These are phyloP conservation scores for Dorcoceras hygrometricum DNA, from an alignment of 257 asterid species.

Conservation along the genomic window DNA sequence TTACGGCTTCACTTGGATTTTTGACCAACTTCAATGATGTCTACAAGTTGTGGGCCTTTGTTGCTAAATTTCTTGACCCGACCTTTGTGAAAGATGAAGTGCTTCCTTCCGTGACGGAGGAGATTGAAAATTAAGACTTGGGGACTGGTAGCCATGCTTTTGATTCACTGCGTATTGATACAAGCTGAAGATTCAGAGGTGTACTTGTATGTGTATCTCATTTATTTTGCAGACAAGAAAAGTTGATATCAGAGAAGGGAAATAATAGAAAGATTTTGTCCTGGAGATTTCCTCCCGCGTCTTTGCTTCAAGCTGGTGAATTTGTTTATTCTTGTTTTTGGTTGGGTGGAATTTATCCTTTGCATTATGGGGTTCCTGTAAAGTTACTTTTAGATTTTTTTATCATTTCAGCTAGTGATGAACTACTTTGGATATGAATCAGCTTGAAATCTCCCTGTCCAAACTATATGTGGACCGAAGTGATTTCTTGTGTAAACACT, in stretches of 20 bases:
- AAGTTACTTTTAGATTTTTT: slow-evolving; percentile 36
- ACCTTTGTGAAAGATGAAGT: slow-evolving; percentile 62
- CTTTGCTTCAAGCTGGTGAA: slow-evolving; percentile 26
- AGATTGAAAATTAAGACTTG: slow-evolving; percentile 43
- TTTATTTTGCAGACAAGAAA: slow-evolving; percentile 14
- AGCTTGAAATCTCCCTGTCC: background rate
- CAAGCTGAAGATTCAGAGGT: slow-evolving; percentile 27
- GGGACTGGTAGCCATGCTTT: slow-evolving; percentile 18
- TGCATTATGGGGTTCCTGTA: background rate
- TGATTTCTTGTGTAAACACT: background rate
- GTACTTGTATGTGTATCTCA: slow-evolving; percentile 24
- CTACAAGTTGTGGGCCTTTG: slow-evolving; percentile 94
- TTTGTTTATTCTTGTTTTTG: slow-evolving; percentile 62
- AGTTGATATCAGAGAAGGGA: background rate
- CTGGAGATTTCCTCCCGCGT: background rate
- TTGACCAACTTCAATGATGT: slow-evolving; percentile 86
- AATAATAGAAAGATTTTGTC: background rate
- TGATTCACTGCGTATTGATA: slow-evolving; percentile 7
- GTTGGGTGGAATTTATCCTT: slow-evolving; percentile 40
- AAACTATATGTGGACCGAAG: background rate
- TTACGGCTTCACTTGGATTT: slow-evolving; percentile 93
- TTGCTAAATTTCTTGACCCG: slow-evolving; percentile 88
- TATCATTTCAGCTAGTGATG: slow-evolving; percentile 45
- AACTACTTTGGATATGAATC: background rate
- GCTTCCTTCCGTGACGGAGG: slow-evolving; percentile 71